Evolutionary conservation across 371 early-diverging fungal species (phyloP).

Genomic region (Dichotomocladium elegans): DNA sequence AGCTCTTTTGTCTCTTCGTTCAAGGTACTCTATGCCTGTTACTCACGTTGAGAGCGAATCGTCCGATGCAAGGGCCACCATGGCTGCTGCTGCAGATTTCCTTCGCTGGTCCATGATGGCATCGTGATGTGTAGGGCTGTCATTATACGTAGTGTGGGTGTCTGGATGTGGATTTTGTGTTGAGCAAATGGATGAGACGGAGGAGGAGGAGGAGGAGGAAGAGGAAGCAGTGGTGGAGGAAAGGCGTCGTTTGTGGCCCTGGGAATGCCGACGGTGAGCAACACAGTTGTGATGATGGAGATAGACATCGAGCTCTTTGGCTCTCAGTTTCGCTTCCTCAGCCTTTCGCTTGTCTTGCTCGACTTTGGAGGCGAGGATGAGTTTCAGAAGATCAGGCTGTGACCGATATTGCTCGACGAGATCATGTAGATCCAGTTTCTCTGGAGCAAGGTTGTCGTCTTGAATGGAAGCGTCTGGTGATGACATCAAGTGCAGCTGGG

Average conservation of each 20-base stretch:
- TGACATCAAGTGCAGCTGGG: no score
- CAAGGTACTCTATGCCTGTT: no score
- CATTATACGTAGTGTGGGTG: not conserved
- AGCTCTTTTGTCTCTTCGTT: no score
- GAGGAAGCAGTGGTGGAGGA: not conserved
- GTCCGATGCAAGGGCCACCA: constrained; percentile 38
- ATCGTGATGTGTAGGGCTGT: constrained; percentile 5
- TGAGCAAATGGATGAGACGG: not conserved
- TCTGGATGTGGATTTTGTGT: no score
- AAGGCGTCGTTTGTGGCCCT: constrained; percentile 4
- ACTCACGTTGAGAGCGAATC: no score
- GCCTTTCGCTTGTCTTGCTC: constrained; percentile 65
- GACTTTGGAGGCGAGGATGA: constrained; percentile 60
- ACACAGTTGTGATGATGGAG: constrained; percentile 16
- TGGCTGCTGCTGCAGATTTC: constrained; percentile 47
- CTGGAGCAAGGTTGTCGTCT: not conserved
- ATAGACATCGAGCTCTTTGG: constrained; percentile 49
- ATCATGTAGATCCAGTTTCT: constrained; percentile 47
- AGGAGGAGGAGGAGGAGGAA: not conserved
- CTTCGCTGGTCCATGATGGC: constrained; percentile 16
- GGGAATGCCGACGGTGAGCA: no score
- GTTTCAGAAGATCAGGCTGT: constrained; percentile 60
- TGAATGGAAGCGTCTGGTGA: not conserved
- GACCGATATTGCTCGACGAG: constrained; percentile 52
- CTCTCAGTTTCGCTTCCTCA: constrained; percentile 56